These are phyloP conservation scores for Pseudozyma sp. DNA, from an alignment of 1,284 basidiomycete genomes.

Conservation along the genomic window DNA sequence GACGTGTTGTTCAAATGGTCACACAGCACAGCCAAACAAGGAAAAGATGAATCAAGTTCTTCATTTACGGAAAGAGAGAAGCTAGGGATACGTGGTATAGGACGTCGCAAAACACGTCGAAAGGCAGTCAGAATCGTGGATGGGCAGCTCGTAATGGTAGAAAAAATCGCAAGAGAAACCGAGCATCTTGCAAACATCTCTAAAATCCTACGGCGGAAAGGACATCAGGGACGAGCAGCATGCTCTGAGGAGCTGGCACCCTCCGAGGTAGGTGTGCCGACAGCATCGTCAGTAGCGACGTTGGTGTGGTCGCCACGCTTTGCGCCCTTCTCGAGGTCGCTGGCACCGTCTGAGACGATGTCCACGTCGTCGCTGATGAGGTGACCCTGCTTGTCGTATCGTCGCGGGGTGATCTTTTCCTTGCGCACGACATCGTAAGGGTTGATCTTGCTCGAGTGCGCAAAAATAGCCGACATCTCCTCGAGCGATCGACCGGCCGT, in stretches of 20 bases:
- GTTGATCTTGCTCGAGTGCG: constrained; percentile 57
- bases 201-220: neutral
- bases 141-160: neutral
- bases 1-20: too few species aligned
- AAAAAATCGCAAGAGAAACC: neutral
- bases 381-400: constrained; percentile 61
- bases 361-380: constrained; percentile 52
- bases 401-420: constrained; percentile 55
- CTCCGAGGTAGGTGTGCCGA: constrained; percentile 34
- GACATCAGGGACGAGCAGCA: constrained; percentile 14
- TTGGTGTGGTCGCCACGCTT: constrained; percentile 29
- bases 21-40: too few species aligned
- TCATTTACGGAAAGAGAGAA: too few species aligned
- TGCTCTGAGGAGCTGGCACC: constrained; percentile 29
- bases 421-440: constrained; percentile 62
- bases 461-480: constrained; percentile 65
- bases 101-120: constrained; percentile 20
- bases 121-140: neutral
- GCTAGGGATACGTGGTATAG: constrained; percentile 23
- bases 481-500: constrained; percentile 62
- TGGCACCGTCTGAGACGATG: constrained; percentile 32
- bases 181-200: constrained; percentile 8
- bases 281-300: constrained; percentile 34
- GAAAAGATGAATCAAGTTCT: too few species aligned
- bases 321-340: constrained; percentile 38